These are phyloP conservation scores for Dactylellina drechsleri DNA, from an alignment of 2,329 filamentous ascomycete species.

Conservation along the genomic window DNA sequence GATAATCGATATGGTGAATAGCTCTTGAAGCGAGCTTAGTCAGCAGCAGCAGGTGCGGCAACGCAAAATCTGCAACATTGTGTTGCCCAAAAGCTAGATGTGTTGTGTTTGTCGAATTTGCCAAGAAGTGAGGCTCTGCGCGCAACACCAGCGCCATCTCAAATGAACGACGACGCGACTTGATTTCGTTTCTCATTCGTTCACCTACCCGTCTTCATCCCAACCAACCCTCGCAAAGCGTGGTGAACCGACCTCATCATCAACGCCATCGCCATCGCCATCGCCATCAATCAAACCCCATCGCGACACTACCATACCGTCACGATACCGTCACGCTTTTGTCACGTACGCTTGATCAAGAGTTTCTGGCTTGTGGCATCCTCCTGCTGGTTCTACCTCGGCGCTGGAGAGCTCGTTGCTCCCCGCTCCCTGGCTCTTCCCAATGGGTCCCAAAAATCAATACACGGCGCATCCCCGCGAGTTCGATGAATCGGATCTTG, in stretches of 20 bases:
- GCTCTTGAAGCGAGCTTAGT: too few species aligned
- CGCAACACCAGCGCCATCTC: too few species aligned
- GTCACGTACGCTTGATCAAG: too few species aligned
- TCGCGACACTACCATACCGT: background rate
- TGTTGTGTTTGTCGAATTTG: background rate
- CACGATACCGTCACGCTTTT: background rate
- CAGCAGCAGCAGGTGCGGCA: too few species aligned
- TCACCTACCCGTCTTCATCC: too few species aligned
- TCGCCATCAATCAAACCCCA: background rate
- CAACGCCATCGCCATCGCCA: background rate
- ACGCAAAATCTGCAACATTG: too few species aligned
- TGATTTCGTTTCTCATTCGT: background rate
- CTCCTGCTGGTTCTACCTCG: too few species aligned
- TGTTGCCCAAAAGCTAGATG: too few species aligned
- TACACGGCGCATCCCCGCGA: conserved; percentile 55
- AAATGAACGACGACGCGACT: conserved; percentile 23
- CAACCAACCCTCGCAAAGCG: too few species aligned
- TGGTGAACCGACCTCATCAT: background rate
- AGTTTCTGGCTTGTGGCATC: too few species aligned
- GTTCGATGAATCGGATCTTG: conserved; percentile 64
- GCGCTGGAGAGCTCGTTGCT: background rate
- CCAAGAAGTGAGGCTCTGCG: conserved; percentile 31
- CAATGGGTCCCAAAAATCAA: conserved; percentile 61
- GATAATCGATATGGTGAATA: too few species aligned
- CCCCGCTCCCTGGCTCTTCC: conserved; percentile 37